phyloP scores from a whole-genome alignment of 2,329 filamentous ascomycete genomes.

The Aspergillus japonicus region DNA sequence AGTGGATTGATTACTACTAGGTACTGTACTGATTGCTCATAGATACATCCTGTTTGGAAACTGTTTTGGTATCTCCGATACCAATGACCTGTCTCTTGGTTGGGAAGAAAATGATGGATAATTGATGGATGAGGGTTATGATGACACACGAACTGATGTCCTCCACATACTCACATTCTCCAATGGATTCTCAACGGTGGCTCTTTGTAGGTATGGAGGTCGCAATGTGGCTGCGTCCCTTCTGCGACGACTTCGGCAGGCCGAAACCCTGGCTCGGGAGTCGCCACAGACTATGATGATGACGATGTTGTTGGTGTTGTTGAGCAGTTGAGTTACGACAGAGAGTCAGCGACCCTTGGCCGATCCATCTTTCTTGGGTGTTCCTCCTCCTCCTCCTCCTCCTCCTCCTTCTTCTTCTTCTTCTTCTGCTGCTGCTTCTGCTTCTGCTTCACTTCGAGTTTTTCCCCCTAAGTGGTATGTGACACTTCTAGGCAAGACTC shows the following conservation, averaged over 20 bases:
- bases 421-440: not conserved
- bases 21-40: too few species aligned
- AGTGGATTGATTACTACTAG: not conserved
- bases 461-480: conserved; percentile 13
- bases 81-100: not conserved
- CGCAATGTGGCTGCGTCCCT: not conserved
- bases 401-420: not conserved
- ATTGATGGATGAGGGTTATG: not conserved
- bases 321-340: not conserved
- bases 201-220: not conserved
- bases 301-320: not conserved
- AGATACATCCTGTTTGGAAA: not conserved
- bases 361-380: not conserved
- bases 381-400: too few species aligned
- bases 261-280: not conserved
- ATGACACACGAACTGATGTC: not conserved
- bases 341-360: too few species aligned
- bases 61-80: not conserved
- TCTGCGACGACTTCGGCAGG: not conserved
- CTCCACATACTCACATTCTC: not conserved
- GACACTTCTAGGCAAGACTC: conserved; percentile 9
- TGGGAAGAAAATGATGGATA: not conserved
- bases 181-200: not conserved
- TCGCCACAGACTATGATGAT: not conserved
- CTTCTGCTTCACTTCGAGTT: not conserved